Conservation (phyloP, 257 asterid species). For the Verbena officinalis region DNA sequence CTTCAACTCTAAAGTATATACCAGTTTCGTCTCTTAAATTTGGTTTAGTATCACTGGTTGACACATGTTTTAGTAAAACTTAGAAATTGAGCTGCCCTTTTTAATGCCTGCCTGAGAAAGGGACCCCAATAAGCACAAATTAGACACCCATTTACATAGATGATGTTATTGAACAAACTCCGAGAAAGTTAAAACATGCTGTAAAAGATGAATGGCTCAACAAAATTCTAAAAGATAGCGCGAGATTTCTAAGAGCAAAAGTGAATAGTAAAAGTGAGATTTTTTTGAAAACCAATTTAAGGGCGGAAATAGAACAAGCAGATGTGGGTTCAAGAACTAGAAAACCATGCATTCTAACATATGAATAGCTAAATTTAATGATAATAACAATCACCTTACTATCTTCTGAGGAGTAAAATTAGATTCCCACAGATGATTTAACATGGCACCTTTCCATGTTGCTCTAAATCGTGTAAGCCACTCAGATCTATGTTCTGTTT, state of each 20-base stretch:
- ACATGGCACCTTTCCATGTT: conserved; percentile 86
- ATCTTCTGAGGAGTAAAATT: conserved; percentile 91
- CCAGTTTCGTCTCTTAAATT: background rate
- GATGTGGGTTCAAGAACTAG: conserved; percentile 2
- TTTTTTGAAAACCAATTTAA: background rate
- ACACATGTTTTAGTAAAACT: background rate
- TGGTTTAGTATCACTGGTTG: conserved; percentile 7
- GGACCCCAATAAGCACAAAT: background rate
- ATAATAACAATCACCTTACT: conserved; percentile 55
- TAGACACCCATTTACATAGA: conserved; percentile 6
- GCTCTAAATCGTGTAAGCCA: conserved; percentile 65
- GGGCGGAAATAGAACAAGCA: conserved; percentile 11
- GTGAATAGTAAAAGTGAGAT: background rate
- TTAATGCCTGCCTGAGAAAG: background rate
- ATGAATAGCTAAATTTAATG: background rate
- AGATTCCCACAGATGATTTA: conserved; percentile 96
- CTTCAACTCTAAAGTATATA: background rate
- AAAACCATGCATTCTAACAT: conserved; percentile 8
- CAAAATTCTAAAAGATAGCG: too few relatives aligned
- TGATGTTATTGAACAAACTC: background rate
- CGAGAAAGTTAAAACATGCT: background rate
- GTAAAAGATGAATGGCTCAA: too few relatives aligned
- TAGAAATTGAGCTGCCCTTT: background rate
- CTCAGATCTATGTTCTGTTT: conserved; percentile 65
- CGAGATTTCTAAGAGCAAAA: background rate